phyloP scores from a whole-genome alignment of 2,329 filamentous ascomycete genomes.

The Plenodomus biglobosus region DNA sequence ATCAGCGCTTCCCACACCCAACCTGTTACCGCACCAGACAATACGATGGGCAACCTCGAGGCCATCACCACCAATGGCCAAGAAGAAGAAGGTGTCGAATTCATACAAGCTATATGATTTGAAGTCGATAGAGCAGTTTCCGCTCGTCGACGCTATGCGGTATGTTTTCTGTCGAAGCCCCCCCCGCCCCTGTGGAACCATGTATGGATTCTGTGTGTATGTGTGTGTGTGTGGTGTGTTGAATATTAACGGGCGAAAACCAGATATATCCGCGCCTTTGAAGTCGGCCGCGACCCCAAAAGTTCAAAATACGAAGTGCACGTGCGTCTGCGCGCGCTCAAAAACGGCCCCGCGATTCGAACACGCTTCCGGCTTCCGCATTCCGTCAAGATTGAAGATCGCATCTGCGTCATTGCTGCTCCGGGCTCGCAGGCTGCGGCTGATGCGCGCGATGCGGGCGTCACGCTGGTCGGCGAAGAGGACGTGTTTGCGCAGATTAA shows the following conservation, averaged over 20 bases:
- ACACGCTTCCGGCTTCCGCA: slow-evolving; percentile 87
- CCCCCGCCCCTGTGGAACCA: too few species aligned
- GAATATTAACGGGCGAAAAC: not conserved
- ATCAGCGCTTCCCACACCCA: slow-evolving; percentile 23
- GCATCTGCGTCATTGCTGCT: slow-evolving; percentile 89
- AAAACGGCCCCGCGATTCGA: slow-evolving; percentile 83
- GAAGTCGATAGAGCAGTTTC: slow-evolving; percentile 69
- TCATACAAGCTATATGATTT: slow-evolving; percentile 66
- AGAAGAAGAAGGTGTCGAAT: slow-evolving; percentile 63
- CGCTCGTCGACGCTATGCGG: slow-evolving; percentile 92
- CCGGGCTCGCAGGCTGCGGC: slow-evolving; percentile 72
- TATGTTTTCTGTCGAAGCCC: slow-evolving; percentile 53
- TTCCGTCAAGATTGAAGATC: slow-evolving; percentile 83
- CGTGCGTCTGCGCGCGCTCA: slow-evolving; percentile 77
- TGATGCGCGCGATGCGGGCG: slow-evolving; percentile 76
- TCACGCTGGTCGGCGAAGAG: slow-evolving; percentile 81
- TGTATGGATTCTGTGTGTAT: too few species aligned
- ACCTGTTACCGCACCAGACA: slow-evolving; percentile 39
- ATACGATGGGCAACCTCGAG: slow-evolving; percentile 47
- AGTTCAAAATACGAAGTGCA: slow-evolving; percentile 85
- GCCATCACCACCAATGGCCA: slow-evolving; percentile 47
- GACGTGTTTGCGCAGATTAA: slow-evolving; percentile 79
- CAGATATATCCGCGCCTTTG: slow-evolving; percentile 87
- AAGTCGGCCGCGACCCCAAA: slow-evolving; percentile 78
- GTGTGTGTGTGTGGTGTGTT: slow-evolving; percentile 78